Evolutionary conservation across 2,329 filamentous ascomycete genomes (phyloP), one percentile per base, ranked within the genome.

Genomic region (Penicillium verrucosum): DNA sequence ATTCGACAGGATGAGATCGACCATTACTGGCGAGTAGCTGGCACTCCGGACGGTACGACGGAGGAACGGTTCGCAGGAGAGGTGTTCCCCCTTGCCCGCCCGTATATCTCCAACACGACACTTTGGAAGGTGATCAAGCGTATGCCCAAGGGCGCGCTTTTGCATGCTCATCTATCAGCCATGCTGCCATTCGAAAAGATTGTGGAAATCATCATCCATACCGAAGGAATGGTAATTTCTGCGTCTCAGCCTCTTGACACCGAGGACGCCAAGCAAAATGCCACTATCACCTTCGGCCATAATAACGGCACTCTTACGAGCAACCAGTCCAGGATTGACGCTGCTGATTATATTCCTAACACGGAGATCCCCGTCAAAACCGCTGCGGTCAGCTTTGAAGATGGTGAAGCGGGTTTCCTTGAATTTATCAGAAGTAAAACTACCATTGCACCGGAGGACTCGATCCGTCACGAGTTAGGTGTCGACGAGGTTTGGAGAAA

Each of bases 31-130:
- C 44, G 62, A 16, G 49, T 55, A 4, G 32, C 55, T 14, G 61
- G 47, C 7, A 52, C 56, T 9, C 34, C 34, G n/a, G 41, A 63
- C n/a, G 49, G 50, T 32, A 32, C 3, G 44, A 61, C 30, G 8
- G 41, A 52, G 10, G 62, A 65, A 47, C 50, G 59, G 12, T 65
- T 60, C 70, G 90, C 91, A 1, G 92, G 92, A 12, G 95, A 96
- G 89, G 92, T 95, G 88, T 96, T 96, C 76, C 87, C 83, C 21
- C 81, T 92, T 36, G 91, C 91, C 63, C 92, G 91, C 72, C 82
- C 86, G n/a, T 84, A 85, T 34, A 95, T 96, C 85, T 89, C 94
- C 75, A 80, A 81, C 65, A 95, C 90, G n/a, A 86, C 85, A 68
- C 80, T 96, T 29, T 97, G 90, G 90, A 81, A 85, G 61, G 93